Evolutionary conservation across 192 early-diverging fungal species (phyloP), one percentile per base, ranked within the genome.

Genomic region (Chytriomyces sp.): DNA sequence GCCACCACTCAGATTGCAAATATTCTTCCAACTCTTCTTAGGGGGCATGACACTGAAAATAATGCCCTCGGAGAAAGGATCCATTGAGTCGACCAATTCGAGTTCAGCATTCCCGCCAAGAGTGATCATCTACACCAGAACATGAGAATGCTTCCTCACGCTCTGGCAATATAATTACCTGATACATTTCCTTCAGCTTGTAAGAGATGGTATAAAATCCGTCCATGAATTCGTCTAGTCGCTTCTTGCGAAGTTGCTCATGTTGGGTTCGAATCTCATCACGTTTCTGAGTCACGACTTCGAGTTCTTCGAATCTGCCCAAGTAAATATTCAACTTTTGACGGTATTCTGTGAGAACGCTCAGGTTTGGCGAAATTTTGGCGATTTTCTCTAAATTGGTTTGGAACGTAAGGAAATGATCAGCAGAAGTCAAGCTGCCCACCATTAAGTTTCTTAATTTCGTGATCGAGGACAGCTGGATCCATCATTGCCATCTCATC

Each of bases 21-120:
- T 99, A 82, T 98, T 98, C 77, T 97, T 98, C 98, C 98, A 99
- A 52, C 93, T 94, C 84, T 99, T 98, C 78, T 96, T 96, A 56
- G 98, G 98, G 26, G 98, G 98, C 98, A 98, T 98, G 5, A 99
- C 98, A 75, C 91, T 93, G 75, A 99, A 99, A 34, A 98, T 86
- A 41, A 99, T 91, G 31, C 98, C 98, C 78, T 99, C 98, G 12
- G 96, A 96, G 79, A 99, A 99, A 0, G 98, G 98, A 78, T 99
- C 98, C 81, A 99, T 79, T 74, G 87, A 90, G 72, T 99, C 98
- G 4, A 98, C 96, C 34, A 98, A 83, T 78, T 99, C 98, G 34
- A 99, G 84, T 80, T 99, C 98, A 0, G 98, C 96, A 75, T 98
- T 98, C 17, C 98, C 98, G 33, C 98, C 98, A 19, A 98, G 77